A percentile compares a stretch with the other conserved stretches of the same genome.
These are phyloP conservation scores for Terfezia boudieri DNA, from an alignment of 495 filamentous ascomycete species.

Conservation along the genomic window DNA sequence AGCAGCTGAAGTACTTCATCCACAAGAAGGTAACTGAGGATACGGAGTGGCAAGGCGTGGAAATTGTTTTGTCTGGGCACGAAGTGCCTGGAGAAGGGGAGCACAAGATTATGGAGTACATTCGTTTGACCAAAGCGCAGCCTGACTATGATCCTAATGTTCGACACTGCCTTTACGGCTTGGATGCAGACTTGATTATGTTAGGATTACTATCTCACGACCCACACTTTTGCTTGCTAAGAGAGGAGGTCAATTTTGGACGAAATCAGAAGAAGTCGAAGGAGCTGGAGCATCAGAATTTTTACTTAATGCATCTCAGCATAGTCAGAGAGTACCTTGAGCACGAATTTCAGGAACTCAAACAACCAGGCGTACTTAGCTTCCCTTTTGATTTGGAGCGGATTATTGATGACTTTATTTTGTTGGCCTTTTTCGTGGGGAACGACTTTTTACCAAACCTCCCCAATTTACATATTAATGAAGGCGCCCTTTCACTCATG, in stretches of 20 bases:
- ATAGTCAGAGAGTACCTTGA: constrained; percentile 94
- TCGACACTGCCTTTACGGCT: constrained; percentile 88
- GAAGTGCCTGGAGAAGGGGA: constrained; percentile 98
- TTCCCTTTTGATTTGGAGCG: constrained; percentile 87
- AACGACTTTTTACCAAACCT: constrained; percentile 98
- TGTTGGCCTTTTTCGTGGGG: constrained; percentile 98
- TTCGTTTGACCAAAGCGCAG: constrained; percentile 86
- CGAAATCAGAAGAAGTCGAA: constrained; percentile 72
- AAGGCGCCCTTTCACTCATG: constrained; percentile 86
- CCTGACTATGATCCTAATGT: constrained; percentile 84
- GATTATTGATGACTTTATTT: constrained; percentile 96
- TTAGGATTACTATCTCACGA: constrained; percentile 89
- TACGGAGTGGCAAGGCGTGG: constrained; percentile 84
- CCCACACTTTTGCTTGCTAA: constrained; percentile 89
- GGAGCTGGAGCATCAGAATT: constrained; percentile 96
- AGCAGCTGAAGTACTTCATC: constrained; percentile 93
- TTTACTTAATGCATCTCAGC: constrained; percentile 92
- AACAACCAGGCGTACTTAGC: constrained; percentile 46
- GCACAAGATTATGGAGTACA: constrained; percentile 99
- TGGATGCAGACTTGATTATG: constrained; percentile 98
- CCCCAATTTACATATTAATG: constrained; percentile 93
- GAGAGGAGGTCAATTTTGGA: constrained; percentile 96
- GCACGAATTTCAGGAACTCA: constrained; percentile 85
- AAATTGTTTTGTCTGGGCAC: constrained; percentile 90
- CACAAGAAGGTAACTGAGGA: constrained; percentile 97